Percentiles rank a stretch among this genome's conserved stretches.
phyloP scores from a whole-genome alignment of 2,329 filamentous ascomycete species.

The Pseudogymnoascus sp. region DNA sequence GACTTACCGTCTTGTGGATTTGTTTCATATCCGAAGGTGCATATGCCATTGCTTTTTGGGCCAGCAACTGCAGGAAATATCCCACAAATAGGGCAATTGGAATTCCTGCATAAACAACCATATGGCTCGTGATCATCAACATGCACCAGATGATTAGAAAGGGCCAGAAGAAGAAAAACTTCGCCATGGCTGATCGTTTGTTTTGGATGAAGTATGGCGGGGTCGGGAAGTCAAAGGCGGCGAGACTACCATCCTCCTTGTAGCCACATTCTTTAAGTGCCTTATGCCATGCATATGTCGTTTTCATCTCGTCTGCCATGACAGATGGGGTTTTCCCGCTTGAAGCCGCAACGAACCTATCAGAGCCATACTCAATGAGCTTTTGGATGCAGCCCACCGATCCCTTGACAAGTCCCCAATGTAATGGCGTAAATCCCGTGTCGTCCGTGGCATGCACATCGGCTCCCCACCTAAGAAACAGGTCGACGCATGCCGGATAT shows the following conservation, averaged over 20 bases:
- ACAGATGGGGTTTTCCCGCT: conserved; percentile 84
- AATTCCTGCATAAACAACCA: conserved; percentile 69
- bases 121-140: conserved; percentile 63
- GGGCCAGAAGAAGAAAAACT: conserved; percentile 86
- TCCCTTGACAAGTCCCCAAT: conserved; percentile 95
- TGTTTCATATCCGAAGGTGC: conserved; percentile 82
- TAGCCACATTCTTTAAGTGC: conserved; percentile 81
- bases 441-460: conserved; percentile 87
- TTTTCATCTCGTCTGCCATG: conserved; percentile 87
- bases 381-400: conserved; percentile 85
- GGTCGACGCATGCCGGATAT: conserved; percentile 81
- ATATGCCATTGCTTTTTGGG: conserved; percentile 70
- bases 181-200: conserved; percentile 67
- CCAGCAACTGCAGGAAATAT: conserved; percentile 68
- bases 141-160: conserved; percentile 67
- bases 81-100: conserved; percentile 60
- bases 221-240: conserved; percentile 62
- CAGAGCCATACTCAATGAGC: conserved; percentile 88
- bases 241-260: conserved; percentile 66
- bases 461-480: conserved; percentile 91
- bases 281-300: conserved; percentile 69
- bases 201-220: conserved; percentile 69
- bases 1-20: conserved; percentile 75
- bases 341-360: conserved; percentile 81
- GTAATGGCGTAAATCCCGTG: conserved; percentile 86